Percentiles rank a stretch among this genome's conserved stretches.
These are phyloP conservation scores for Carnegiea gigantea DNA, from an alignment of 179 eudicot species.

Conservation along the genomic window DNA sequence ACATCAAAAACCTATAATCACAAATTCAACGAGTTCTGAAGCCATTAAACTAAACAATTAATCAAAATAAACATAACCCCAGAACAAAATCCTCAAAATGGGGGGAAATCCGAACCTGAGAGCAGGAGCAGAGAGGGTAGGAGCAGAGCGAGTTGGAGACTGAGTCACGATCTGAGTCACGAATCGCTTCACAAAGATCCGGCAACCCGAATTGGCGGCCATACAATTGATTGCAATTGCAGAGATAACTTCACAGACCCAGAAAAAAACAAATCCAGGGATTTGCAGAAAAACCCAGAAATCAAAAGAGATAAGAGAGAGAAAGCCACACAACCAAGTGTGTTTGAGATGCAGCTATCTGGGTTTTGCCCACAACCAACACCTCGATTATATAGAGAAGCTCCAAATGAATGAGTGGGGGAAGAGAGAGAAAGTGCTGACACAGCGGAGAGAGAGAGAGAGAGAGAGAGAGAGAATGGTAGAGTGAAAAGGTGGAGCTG, in stretches of 20 bases:
- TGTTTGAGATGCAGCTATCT: not conserved
- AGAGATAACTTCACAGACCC: not conserved
- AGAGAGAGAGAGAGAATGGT: not conserved
- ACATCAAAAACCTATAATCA: not conserved
- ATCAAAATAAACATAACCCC: not conserved
- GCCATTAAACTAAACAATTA: too few species aligned
- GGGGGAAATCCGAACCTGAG: slow-evolving; percentile 30
- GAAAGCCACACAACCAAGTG: not conserved
- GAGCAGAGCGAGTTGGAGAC: slow-evolving; percentile 13
- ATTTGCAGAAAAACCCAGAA: too few species aligned
- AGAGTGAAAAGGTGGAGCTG: not conserved
- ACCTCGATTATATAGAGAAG: slow-evolving; percentile 10
- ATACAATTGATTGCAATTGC: slow-evolving; percentile 33
- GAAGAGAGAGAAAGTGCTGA: slow-evolving; percentile 7
- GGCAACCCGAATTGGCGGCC: slow-evolving; percentile 55
- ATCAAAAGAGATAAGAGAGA: not conserved
- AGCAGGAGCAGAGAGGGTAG: slow-evolving; percentile 21
- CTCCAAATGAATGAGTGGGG: not conserved
- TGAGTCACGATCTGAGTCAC: slow-evolving; percentile 37
- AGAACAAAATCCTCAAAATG: not conserved
- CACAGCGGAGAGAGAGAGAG: not conserved
- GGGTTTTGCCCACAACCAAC: not conserved
- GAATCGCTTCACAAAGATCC: slow-evolving; percentile 44
- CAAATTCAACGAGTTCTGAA: too few species aligned
- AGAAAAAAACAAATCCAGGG: not conserved